Base-by-base conservation (phyloP, 441 rosid species). In the Dalechampia spathulata region DNA sequence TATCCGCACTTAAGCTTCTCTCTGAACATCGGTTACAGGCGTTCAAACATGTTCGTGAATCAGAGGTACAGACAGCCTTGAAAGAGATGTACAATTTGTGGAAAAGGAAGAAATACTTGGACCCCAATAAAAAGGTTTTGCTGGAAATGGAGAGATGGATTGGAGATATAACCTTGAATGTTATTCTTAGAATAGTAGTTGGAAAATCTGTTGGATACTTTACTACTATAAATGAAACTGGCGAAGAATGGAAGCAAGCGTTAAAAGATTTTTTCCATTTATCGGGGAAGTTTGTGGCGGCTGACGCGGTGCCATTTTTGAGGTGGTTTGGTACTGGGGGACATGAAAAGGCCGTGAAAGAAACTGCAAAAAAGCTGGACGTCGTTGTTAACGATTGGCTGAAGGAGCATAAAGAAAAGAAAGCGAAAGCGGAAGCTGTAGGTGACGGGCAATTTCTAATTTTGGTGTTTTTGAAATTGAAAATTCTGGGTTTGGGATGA, bases 1-100 rank as follows among this genome's bases (percentile, higher is more conserved):
- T 75, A 1, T 49, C 68, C 30, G 66, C 65, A 0, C 34, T 59
- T 0, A 67, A 79, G 60, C 69, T 82, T 6, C 88, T 79, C 60
- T 79, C 85, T 0, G 65, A 49, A 59, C 63, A 58, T 55, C 71
- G 63, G 13, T 61, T 77, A 3, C 62, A 70, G 16, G 19, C 28
- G 30, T 49, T 77, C 20, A 66, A 43, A 47, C 47, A 60, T 26
- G 67, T 68, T 1, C 68, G 75, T 19, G 63, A 65, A 43, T 61
- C 67, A 0, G 80, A 65, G 52, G 49, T 74, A 0, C 55, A 25
- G n/a, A 25, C 23, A 11, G 60, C 68, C 0, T n/a, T 62, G 2
- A 60, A 62, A 49, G 75, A 53, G 25, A 0, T 70, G 6, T 56
- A 72, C 49, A n/a, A 45, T 6, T 3, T 37, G 0, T 77, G 80